Conservation (phyloP, 441 rosid species). For the Eruca vesicaria region DNA sequence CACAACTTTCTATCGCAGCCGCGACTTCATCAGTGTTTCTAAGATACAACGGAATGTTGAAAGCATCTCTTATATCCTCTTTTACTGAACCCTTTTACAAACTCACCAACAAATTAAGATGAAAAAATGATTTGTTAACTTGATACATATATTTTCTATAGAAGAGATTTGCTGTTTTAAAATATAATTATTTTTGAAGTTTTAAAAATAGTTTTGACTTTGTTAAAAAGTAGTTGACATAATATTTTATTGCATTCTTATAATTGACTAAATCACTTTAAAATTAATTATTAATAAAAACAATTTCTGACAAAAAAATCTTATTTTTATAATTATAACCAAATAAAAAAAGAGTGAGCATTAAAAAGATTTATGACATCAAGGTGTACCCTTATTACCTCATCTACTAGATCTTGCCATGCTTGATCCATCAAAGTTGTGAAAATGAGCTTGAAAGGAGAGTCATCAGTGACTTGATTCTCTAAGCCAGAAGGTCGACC, state of each 20-base stretch:
- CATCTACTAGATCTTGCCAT: conserved; percentile 50
- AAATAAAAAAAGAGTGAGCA: too few relatives aligned
- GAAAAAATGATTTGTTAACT: neutral
- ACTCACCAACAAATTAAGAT: neutral
- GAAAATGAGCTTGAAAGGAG: conserved; percentile 40
- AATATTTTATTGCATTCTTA: too few relatives aligned
- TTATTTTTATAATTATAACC: too few relatives aligned
- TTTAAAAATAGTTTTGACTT: too few relatives aligned
- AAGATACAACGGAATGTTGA: conserved; percentile 51
- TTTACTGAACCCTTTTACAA: conserved; percentile 41
- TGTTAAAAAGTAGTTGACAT: too few relatives aligned
- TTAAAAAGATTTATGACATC: neutral
- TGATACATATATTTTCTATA: too few relatives aligned
- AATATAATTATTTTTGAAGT: too few relatives aligned
- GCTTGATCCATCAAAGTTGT: conserved; percentile 46
- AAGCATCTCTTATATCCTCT: conserved; percentile 44
- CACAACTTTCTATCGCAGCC: conserved; percentile 36
- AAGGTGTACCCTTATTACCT: conserved; percentile 24
- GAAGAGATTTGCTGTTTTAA: neutral
- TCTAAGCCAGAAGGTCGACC: conserved; percentile 37
- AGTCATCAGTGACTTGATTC: conserved; percentile 40
- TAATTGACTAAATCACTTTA: too few relatives aligned
- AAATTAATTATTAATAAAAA: too few relatives aligned
- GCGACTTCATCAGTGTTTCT: conserved; percentile 47
- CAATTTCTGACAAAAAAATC: too few relatives aligned